Evolutionary conservation across 2,329 filamentous ascomycete species (phyloP).

Genomic region (Colletotrichum higginsianum): DNA sequence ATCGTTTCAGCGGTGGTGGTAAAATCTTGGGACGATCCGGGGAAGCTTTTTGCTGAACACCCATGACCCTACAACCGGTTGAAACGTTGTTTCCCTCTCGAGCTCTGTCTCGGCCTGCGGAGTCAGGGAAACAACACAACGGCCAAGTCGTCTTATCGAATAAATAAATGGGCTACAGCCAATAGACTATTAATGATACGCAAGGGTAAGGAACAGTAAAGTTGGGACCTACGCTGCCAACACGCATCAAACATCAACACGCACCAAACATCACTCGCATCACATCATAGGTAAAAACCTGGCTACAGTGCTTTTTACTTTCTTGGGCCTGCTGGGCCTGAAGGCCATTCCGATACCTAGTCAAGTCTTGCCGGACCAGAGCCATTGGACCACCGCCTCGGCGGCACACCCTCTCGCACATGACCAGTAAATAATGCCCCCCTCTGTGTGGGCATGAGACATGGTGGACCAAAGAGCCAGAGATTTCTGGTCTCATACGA

Average conservation of each 20-base stretch:
- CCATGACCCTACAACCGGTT: background rate
- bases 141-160: no score
- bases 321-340: constrained; percentile 31
- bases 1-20: background rate
- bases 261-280: background rate
- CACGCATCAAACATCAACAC: background rate
- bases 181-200: background rate
- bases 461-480: constrained; percentile 15
- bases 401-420: constrained; percentile 9
- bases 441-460: constrained; percentile 11
- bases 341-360: constrained; percentile 34
- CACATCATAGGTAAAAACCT: background rate
- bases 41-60: background rate
- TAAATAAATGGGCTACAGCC: no score
- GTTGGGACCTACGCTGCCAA: background rate
- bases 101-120: background rate
- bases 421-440: constrained; percentile 26
- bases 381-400: constrained; percentile 10
- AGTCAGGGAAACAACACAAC: background rate
- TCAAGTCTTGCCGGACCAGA: constrained; percentile 18
- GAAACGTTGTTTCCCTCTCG: constrained; percentile 10
- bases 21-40: background rate
- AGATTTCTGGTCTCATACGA: constrained; percentile 8
- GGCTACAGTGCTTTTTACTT: constrained; percentile 18
- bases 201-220: background rate